A percentile compares a stretch with the other conserved stretches of the same genome.
Evolutionary conservation across 1,284 basidiomycete species (phyloP).

Genomic region (Flammula alnicola): DNA sequence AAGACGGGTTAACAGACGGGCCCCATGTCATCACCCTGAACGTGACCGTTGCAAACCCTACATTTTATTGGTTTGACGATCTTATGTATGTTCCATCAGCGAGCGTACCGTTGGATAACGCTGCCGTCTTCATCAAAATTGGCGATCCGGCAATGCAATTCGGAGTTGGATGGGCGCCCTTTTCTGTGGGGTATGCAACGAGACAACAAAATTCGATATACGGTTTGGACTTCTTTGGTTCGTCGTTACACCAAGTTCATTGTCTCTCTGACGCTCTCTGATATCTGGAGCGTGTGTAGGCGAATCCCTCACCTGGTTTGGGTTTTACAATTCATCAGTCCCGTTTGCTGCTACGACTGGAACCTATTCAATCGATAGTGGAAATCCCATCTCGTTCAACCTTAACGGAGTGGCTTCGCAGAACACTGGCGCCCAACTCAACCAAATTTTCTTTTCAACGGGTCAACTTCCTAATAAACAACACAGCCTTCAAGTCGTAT

Average conservation of each 20-base stretch:
- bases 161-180: constrained; percentile 22
- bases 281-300: constrained; percentile 10
- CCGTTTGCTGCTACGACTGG: constrained; percentile 14
- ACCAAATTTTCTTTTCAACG: constrained; percentile 24
- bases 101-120: constrained; percentile 15
- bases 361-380: constrained; percentile 22
- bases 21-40: constrained; percentile 27
- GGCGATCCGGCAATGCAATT: constrained; percentile 24
- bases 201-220: constrained; percentile 17
- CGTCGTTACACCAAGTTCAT: background rate
- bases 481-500: constrained; percentile 28
- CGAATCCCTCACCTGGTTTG: constrained; percentile 18
- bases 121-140: constrained; percentile 20
- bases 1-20: constrained; percentile 18
- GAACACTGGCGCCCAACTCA: constrained; percentile 16
- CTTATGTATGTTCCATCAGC: constrained; percentile 31
- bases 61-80: constrained; percentile 33
- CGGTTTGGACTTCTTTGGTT: constrained; percentile 28
- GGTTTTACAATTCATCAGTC: constrained; percentile 16
- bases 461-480: constrained; percentile 13
- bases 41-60: constrained; percentile 17
- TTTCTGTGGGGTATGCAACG: constrained; percentile 23
- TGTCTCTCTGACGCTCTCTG: background rate
- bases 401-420: constrained; percentile 16
- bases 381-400: constrained; percentile 7